Evolutionary conservation across 2,329 filamentous ascomycete genomes (phyloP).

Genomic region (Hypomyces rosellus): DNA sequence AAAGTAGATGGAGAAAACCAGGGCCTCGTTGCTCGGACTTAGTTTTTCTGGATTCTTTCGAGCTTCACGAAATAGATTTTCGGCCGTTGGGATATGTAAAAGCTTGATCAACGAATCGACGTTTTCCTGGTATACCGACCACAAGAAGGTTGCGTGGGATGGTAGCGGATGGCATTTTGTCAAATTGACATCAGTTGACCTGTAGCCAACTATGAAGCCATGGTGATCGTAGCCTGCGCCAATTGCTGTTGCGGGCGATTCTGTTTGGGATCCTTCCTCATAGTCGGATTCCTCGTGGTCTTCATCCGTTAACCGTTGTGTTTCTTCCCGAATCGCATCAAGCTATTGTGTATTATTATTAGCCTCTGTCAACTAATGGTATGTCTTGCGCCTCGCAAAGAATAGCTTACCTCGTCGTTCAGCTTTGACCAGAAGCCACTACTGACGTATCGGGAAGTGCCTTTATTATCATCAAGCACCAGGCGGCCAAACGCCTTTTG

Average conservation of each 20-base stretch:
- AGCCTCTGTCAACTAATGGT: too few relatives aligned
- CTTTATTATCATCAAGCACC: constrained; percentile 62
- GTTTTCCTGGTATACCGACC: constrained; percentile 66
- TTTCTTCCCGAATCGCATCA: constrained; percentile 42
- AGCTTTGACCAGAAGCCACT: constrained; percentile 71
- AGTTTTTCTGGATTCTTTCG: constrained; percentile 54
- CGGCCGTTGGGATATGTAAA: constrained; percentile 62
- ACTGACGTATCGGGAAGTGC: constrained; percentile 66
- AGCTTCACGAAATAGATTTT: constrained; percentile 54
- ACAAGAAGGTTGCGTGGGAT: constrained; percentile 60
- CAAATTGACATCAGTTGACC: constrained; percentile 63
- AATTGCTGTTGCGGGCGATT: constrained; percentile 30
- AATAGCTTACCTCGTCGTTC: constrained; percentile 58
- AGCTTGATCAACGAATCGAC: constrained; percentile 69
- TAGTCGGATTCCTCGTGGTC: constrained; percentile 50
- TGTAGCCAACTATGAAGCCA: constrained; percentile 66
- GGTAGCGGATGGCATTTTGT: constrained; percentile 57
- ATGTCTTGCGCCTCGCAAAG: not conserved
- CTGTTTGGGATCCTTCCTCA: constrained; percentile 46
- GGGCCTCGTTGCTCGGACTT: constrained; percentile 49
- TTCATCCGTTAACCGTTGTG: constrained; percentile 39
- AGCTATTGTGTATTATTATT: constrained; percentile 19
- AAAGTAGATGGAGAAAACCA: constrained; percentile 59
- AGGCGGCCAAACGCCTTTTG: constrained; percentile 57
- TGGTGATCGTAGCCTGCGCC: constrained; percentile 50